Percentiles rank a stretch among this genome's conserved stretches.
These are phyloP conservation scores for Ustilaginoidea virens DNA, from an alignment of 2,329 filamentous ascomycete genomes.

Conservation along the genomic window DNA sequence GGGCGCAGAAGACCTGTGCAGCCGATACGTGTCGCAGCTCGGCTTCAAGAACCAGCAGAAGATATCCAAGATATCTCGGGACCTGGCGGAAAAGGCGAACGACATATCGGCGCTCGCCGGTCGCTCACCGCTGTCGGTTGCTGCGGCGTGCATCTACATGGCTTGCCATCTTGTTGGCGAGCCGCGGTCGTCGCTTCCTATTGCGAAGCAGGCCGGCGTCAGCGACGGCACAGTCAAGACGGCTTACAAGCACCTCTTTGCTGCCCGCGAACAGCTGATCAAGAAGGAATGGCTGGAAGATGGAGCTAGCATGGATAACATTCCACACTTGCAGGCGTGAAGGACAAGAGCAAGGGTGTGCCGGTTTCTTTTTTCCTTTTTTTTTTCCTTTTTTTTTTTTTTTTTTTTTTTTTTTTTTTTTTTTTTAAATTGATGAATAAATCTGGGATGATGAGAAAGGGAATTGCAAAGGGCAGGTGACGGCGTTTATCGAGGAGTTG, in stretches of 20 bases:
- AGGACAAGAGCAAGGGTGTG: background rate
- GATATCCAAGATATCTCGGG: conserved; percentile 66
- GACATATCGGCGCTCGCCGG: conserved; percentile 72
- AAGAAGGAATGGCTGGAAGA: conserved; percentile 59
- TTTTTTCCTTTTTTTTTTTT: background rate
- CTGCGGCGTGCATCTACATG: conserved; percentile 94
- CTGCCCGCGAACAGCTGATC: conserved; percentile 57
- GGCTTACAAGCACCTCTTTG: conserved; percentile 79
- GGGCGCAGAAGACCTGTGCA: conserved; percentile 69
- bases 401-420: background rate
- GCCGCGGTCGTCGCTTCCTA: conserved; percentile 68
- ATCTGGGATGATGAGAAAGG: too few species aligned
- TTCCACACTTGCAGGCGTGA: conserved; percentile 36
- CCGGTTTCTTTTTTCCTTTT: background rate
- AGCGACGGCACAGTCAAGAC: conserved; percentile 95
- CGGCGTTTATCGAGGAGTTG: too few species aligned
- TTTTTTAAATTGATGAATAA: too few species aligned
- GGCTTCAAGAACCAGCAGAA: conserved; percentile 54
- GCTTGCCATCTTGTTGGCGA: conserved; percentile 75
- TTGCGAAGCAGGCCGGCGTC: conserved; percentile 70
- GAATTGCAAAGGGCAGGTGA: too few species aligned
- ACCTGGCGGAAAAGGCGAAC: conserved; percentile 63
- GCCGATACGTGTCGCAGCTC: conserved; percentile 78
- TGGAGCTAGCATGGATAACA: conserved; percentile 54
- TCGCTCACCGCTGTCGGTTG: conserved; percentile 83